Percentiles rank a stretch among this genome's conserved stretches.
These are phyloP conservation scores for Limonium bicolor DNA, from an alignment of 148 eudicot genomes.

Conservation along the genomic window DNA sequence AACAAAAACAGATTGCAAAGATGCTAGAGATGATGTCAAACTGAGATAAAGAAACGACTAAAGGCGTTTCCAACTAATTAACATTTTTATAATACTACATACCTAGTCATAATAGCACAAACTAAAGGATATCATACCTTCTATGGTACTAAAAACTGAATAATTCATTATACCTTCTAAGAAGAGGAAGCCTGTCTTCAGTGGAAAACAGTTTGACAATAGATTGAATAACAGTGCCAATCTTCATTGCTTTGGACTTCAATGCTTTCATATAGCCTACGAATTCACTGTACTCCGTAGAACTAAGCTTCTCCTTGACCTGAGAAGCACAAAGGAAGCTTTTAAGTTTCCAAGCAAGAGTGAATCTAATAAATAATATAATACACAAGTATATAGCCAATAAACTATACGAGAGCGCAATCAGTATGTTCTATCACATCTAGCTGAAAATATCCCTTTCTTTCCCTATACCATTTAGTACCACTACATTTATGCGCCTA, in stretches of 20 bases:
- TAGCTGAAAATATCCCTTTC: no score
- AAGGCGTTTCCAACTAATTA: no score
- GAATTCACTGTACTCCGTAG: conserved; percentile 63
- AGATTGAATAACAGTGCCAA: conserved; percentile 60
- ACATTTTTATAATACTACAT: no score
- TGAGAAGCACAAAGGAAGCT: conserved; percentile 12
- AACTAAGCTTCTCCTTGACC: conserved; percentile 75
- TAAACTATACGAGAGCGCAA: no score
- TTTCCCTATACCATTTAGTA: no score
- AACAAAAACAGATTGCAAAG: no score
- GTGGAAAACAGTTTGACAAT: conserved; percentile 55
- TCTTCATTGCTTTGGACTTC: conserved; percentile 69
- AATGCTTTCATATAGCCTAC: conserved; percentile 72
- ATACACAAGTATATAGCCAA: no score
- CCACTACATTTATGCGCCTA: no score
- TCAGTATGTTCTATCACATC: no score
- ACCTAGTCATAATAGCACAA: background rate
- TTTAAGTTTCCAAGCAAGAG: conserved; percentile 1
- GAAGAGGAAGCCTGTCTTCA: conserved; percentile 71
- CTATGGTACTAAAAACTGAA: background rate
- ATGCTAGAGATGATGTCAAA: no score
- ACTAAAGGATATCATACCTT: background rate
- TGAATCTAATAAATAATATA: no score
- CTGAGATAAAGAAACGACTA: no score
- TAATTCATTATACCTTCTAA: conserved; percentile 38